Base-by-base conservation (phyloP, 2,329 filamentous ascomycete species). In the Ophiostoma sp. region DNA sequence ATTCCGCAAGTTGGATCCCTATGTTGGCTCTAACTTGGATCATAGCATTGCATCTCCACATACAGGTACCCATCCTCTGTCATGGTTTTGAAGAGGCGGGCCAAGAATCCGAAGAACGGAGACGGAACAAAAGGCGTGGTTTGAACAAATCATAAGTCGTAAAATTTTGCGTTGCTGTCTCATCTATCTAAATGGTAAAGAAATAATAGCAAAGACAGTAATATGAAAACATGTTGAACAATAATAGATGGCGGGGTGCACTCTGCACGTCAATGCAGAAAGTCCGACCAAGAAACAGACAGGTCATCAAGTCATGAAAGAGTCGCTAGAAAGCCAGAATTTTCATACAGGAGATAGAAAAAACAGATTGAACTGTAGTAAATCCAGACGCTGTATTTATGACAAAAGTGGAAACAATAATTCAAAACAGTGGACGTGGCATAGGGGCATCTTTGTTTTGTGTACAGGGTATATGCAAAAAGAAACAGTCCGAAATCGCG, bases 141-240 rank as follows among this genome's bases (percentile, higher is more conserved):
- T 59, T 25, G 2, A 48, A 31, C 36, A 42, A 39, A 48, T 48
- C 66, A 45, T 39, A 22, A 52, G n/a, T 55, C 66, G 52, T 69
- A n/a, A 25, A 36, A 55, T 5, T 15, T 12, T 42, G 59, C 33
- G 33, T 22, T 55, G 48, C 12, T 48, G 25, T 22, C 11, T 48
- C 63, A 50, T 68, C 63, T 68, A 22, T 68, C 22, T 68, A 48
- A 68, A 68, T 22, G 36, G 22, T 39, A 64, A 42, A 42, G 45
- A n/a, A 48, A 19, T 8, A 68, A 48, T n/a, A 48, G 15, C 12
- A 17, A 48, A 48, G 15, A 48, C 6, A 8, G 9, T 11, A 55
- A 55, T 25, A 59, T 19, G 28, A 15, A 31, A 50, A 28, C 7
- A 19, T 68, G 66, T 22, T 33, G 15, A 19, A 59, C 55, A 59